phyloP scores from a whole-genome alignment of 2,329 filamentous ascomycete species.

The Dissoconium aciculare region DNA sequence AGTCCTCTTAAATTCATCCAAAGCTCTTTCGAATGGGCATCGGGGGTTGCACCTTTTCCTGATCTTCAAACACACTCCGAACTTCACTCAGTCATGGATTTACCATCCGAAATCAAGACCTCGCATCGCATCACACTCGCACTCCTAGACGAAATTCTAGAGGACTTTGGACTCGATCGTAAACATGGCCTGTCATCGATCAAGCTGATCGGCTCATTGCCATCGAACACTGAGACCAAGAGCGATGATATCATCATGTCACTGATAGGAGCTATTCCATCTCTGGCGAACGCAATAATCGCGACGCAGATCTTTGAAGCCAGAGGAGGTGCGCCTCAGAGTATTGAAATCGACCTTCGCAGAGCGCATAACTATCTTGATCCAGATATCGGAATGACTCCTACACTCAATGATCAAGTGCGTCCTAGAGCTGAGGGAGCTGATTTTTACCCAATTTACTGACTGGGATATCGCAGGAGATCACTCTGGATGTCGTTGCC shows the following conservation, averaged over 20 bases:
- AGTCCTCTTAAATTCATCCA: no score
- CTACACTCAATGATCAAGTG: conserved; percentile 6
- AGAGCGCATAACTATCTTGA: conserved; percentile 5
- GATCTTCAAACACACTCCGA: no score
- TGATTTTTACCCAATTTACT: neutral
- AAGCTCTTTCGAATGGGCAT: no score
- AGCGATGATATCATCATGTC: conserved; percentile 5
- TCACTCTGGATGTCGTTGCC: conserved; percentile 3
- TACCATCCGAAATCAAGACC: neutral
- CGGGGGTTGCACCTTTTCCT: no score
- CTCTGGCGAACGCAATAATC: conserved; percentile 5
- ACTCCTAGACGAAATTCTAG: conserved; percentile 3
- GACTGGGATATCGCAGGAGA: conserved; percentile 1
- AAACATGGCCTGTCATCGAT: conserved; percentile 1
- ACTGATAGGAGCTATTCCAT: conserved; percentile 5
- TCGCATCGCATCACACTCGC: conserved; percentile 1
- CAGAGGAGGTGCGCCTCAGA: conserved; percentile 4
- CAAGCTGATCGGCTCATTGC: conserved; percentile 2
- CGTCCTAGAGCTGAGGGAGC: neutral
- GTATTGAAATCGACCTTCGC: conserved; percentile 3
- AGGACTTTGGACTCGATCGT: conserved; percentile 3
- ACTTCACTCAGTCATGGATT: no score
- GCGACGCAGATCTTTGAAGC: conserved; percentile 6
- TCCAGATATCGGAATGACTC: conserved; percentile 7
- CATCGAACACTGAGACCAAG: conserved; percentile 1